Evolutionary conservation across 768 basidiomycete species (phyloP).

Genomic region (Auriscalpium vulgare): DNA sequence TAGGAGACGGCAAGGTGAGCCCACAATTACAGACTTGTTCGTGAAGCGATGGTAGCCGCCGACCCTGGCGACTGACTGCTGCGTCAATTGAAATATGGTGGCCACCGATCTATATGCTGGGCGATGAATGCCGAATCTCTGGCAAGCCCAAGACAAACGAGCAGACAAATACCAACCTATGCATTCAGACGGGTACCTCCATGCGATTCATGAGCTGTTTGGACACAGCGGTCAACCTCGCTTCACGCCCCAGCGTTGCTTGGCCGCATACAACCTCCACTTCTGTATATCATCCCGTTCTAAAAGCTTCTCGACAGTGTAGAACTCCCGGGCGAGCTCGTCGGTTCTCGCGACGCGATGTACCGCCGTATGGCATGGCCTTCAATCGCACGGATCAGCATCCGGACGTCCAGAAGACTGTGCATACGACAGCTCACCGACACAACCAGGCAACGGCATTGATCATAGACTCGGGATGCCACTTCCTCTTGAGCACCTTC

Average conservation of each 20-base stretch:
- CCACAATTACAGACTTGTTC: too few relatives aligned
- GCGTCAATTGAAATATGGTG: too few relatives aligned
- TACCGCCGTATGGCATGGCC: conserved; percentile 45
- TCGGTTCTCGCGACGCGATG: conserved; percentile 44
- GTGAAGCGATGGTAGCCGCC: too few relatives aligned
- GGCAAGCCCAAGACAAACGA: too few relatives aligned
- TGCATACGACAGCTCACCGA: conserved; percentile 20
- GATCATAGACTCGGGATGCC: conserved; percentile 45
- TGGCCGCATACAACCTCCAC: conserved; percentile 48
- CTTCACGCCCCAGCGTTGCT: conserved; percentile 22
- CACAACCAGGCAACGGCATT: conserved; percentile 58
- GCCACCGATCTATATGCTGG: too few relatives aligned
- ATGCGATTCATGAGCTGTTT: too few relatives aligned
- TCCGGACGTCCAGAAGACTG: neutral
- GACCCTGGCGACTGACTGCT: too few relatives aligned
- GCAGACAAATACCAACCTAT: too few relatives aligned
- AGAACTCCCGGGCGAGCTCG: conserved; percentile 40
- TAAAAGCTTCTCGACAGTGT: conserved; percentile 43
- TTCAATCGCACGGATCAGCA: conserved; percentile 13
- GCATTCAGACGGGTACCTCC: too few relatives aligned
- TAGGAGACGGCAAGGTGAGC: too few relatives aligned
- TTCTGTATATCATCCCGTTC: conserved; percentile 46
- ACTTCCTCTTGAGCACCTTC: conserved; percentile 48
- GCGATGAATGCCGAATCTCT: too few relatives aligned
- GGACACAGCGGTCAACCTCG: neutral